A percentile compares a stretch with the other conserved stretches of the same genome.
phyloP scores from a whole-genome alignment of 306 rosid genomes.

The Lathyrus tuberosus region DNA sequence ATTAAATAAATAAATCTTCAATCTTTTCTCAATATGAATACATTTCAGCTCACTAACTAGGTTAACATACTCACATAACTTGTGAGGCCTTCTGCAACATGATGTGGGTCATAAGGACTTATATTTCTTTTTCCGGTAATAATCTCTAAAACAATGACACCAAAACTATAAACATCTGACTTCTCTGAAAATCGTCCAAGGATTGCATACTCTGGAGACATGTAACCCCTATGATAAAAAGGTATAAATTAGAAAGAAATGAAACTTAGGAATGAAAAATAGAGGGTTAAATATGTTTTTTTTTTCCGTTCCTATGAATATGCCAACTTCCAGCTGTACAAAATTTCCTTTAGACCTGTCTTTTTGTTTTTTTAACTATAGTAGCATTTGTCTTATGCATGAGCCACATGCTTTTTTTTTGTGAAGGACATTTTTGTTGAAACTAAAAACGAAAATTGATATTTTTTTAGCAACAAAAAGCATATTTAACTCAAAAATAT shows the following conservation, averaged over 20 bases:
- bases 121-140: slow-evolving; percentile 40
- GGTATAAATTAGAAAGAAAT: too few species aligned
- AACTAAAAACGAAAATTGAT: not conserved
- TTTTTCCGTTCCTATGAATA: too few species aligned
- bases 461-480: not conserved
- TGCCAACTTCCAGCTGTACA: too few species aligned
- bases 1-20: not conserved
- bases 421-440: not conserved
- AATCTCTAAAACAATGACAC: slow-evolving; percentile 47
- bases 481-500: not conserved
- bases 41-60: not conserved
- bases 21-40: not conserved
- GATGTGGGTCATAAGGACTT: slow-evolving; percentile 1
- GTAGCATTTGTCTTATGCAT: too few species aligned
- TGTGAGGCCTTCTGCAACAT: not conserved
- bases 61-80: not conserved
- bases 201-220: slow-evolving; percentile 48
- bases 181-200: slow-evolving; percentile 42
- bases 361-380: too few species aligned
- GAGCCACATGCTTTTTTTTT: too few species aligned
- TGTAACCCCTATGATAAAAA: slow-evolving; percentile 19
- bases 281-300: too few species aligned
- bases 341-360: too few species aligned
- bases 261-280: too few species aligned
- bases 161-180: slow-evolving; percentile 44